Conservation (phyloP, 2,329 filamentous ascomycete genomes). For the Pseudogymnoascus sp. region DNA sequence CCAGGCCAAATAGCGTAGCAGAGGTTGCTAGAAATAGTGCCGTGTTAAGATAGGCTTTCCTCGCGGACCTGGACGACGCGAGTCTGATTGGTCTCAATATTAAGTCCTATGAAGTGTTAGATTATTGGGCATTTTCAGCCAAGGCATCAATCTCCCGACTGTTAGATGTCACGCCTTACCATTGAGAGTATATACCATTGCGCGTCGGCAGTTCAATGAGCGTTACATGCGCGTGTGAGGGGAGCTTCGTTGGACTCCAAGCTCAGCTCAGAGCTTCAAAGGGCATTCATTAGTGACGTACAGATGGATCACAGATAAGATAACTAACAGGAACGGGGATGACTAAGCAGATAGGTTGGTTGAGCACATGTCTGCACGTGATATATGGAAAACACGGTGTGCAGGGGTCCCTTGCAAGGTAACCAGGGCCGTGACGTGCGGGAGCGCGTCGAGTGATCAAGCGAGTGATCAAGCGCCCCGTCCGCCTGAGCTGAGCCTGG, state of each 20-base stretch:
- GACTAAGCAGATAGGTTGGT: not conserved
- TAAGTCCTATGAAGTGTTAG: slow-evolving; percentile 37
- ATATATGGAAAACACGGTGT: not conserved
- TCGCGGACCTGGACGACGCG: slow-evolving; percentile 53
- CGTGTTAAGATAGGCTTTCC: slow-evolving; percentile 55
- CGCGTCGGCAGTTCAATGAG: not conserved
- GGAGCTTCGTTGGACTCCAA: not conserved
- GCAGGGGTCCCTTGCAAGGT: not conserved
- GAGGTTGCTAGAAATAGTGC: slow-evolving; percentile 37
- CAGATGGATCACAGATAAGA: not conserved
- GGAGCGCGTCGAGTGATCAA: slow-evolving; percentile 5
- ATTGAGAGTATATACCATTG: not conserved
- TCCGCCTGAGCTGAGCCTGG: not conserved
- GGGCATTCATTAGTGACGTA: not conserved
- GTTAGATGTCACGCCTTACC: not conserved
- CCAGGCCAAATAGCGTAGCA: slow-evolving; percentile 48
- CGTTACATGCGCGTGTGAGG: not conserved
- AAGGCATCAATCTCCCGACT: not conserved
- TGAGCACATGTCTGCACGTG: not conserved
- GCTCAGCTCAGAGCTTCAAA: slow-evolving; percentile 7
- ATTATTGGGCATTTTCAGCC: not conserved
- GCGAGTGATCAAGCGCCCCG: not conserved
- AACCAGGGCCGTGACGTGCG: not conserved
- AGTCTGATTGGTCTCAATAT: slow-evolving; percentile 46
- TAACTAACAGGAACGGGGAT: not conserved